These are phyloP conservation scores for Blepharisma japonicum DNA, from an alignment of 73 alveolate genomes.

Conservation along the genomic window DNA sequence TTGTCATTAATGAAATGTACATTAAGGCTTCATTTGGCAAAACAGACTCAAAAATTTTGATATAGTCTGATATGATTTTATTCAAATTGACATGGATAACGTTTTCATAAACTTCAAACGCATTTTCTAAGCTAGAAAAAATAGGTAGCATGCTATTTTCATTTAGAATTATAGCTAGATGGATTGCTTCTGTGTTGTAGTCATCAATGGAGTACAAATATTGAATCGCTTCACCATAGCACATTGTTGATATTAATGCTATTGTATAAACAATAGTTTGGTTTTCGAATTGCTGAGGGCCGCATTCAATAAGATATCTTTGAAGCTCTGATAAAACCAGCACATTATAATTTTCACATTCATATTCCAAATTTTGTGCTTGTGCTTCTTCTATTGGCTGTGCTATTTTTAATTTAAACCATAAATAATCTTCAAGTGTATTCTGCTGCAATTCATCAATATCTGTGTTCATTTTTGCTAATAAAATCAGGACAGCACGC, in stretches of 20 bases:
- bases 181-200: background rate
- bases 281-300: slow-evolving; percentile 12
- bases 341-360: background rate
- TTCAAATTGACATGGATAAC: background rate
- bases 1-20: slow-evolving; percentile 22
- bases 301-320: slow-evolving; percentile 17
- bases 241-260: background rate
- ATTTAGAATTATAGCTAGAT: background rate
- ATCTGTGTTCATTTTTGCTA: background rate
- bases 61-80: background rate
- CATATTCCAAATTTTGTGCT: background rate
- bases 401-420: slow-evolving; percentile 14
- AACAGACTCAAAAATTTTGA: background rate
- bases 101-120: background rate
- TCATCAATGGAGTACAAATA: background rate
- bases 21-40: slow-evolving; percentile 15
- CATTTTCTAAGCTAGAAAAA: background rate
- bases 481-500: background rate
- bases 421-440: slow-evolving; percentile 1
- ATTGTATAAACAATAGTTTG: background rate
- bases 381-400: background rate
- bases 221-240: slow-evolving; percentile 11
- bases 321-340: slow-evolving; percentile 1
- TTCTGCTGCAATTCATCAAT: slow-evolving; percentile 7
- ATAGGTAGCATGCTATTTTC: slow-evolving; percentile 11